Evolutionary conservation across 345 rosid genomes (phyloP), one percentile per base, ranked within the genome.

Genomic region (Lenwebbia sp.): DNA sequence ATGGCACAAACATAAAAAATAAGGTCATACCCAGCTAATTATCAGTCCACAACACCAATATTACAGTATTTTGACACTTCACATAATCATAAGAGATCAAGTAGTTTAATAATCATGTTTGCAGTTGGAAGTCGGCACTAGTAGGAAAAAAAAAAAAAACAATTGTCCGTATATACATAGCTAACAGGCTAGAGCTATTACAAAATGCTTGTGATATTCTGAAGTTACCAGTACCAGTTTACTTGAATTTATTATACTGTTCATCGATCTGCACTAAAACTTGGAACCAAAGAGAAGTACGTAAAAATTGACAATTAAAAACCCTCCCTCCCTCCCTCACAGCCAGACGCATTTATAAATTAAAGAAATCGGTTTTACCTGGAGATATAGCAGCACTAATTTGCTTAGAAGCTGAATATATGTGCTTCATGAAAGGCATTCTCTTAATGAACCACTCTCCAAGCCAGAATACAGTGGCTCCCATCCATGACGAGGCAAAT

Each of bases 401-500:
- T 90, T 96, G 96, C 86, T 96, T 96, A 58, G 98, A 96, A 84
- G 98, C 98, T 49, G 95, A 92, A 89, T 92, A 96, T 54, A 96
- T 89, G 90, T 93, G 95, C 90, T 91, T 94, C 83, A 96, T 88
- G 91, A 96, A 93, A 83, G 98, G 98, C 96, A 96, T 91, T 83
- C 95, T 88, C 89, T 90, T 95, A 84, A 96, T 96, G 82, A 96
- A 93, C 96, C 96, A 94, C 88, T 96, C 96, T 23, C 96, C 98
- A 51, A 96, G 86, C 93, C 90, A 92, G 90, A 96, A 95, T 86
- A 96, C 93, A 26, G 96, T 91, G 89, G 96, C 87, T 87, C 98
- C 96, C 87, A 95, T 83, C 98, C 98, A 96, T 13, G 98, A 96
- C 2, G 98, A 96, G 86, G 95, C 96, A 91, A 95, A 96, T 88